Evolutionary conservation across 495 filamentous ascomycete genomes (phyloP), one percentile per base, ranked within the genome.

Genomic region (Cudoniella acicularis): DNA sequence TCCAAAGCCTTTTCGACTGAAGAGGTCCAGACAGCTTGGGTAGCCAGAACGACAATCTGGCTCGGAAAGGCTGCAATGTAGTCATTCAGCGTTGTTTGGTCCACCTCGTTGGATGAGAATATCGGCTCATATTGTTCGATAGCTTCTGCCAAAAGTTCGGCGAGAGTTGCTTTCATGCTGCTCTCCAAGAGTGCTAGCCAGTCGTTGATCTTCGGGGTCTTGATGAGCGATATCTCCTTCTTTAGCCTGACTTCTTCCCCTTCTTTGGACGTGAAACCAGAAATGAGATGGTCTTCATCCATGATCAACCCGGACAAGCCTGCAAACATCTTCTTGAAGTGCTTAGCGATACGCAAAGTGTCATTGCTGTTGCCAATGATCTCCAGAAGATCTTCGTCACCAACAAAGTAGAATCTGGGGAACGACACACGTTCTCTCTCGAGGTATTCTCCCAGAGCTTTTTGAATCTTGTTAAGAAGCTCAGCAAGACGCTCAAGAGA

Each of bases 301-400:
- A 96, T 90, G 21, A 94, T 78, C 36, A 99, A 79, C 0, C 93
- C 92, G 3, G 86, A 90, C 22, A 99, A 77, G 51, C 94, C 94
- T 54, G 94, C 94, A 76, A 99, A 99, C 94, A 99, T 99, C 79
- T 99, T 99, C 73, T 95, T 91, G 77, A 99, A 90, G 72, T 99
- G 94, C 71, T 98, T 98, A 47, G 93, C 89, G 57, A 99, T 92
- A 23, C 94, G 91, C 65, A 91, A 77, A 10, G 92, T 95, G 65
- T 99, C 94, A 65, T 96, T 97, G 73, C 92, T 96, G 72, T 99
- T 99, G 69, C 94, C 94, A 52, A 99, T 99, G 72, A 99, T 99
- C 72, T 99, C 94, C n/a, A 99, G 79, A 57, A 99, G 76, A 72
- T 99, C 94, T 72, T 99, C 94, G 65, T 99, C 94, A 70, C 94